A percentile compares a stretch with the other conserved stretches of the same genome.
Conservation (phyloP, 2,329 filamentous ascomycete species). For the Phialophora expanda region DNA sequence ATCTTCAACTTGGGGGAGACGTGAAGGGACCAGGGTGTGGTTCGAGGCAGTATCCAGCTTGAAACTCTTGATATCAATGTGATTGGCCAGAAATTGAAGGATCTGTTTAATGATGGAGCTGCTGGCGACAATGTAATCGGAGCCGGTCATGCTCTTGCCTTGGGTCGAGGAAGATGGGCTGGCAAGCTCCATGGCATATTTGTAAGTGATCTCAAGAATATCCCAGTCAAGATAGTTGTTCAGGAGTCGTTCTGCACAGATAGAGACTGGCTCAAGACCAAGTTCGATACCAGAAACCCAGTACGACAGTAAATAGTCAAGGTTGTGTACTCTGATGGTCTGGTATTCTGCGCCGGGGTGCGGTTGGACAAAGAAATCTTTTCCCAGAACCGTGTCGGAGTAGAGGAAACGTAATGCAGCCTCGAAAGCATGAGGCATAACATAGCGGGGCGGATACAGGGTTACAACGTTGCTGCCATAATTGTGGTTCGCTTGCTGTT, state of each 20-base stretch:
- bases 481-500: slow-evolving; percentile 15
- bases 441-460: slow-evolving; percentile 33
- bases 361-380: slow-evolving; percentile 34
- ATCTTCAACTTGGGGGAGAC: slow-evolving; percentile 35
- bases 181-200: slow-evolving; percentile 32
- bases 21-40: slow-evolving; percentile 24
- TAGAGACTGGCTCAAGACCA: slow-evolving; percentile 35
- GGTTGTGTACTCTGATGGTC: slow-evolving; percentile 30
- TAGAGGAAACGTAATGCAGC: slow-evolving; percentile 39
- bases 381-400: slow-evolving; percentile 37
- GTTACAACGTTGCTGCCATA: slow-evolving; percentile 31
- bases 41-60: slow-evolving; percentile 27
- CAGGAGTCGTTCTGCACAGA: slow-evolving; percentile 35
- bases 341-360: slow-evolving; percentile 27
- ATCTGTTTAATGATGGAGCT: slow-evolving; percentile 27
- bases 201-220: slow-evolving; percentile 35
- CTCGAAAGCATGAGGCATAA: slow-evolving; percentile 38
- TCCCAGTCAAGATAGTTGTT: slow-evolving; percentile 37
- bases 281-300: slow-evolving; percentile 39
- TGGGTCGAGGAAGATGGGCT: slow-evolving; percentile 23
- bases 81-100: slow-evolving; percentile 30
- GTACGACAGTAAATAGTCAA: slow-evolving; percentile 39
- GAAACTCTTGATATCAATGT: slow-evolving; percentile 33
- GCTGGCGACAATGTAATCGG: slow-evolving; percentile 31
- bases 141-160: slow-evolving; percentile 31